These are phyloP conservation scores for Hylodesmum podocarpum DNA, from an alignment of 306 rosid genomes.

Conservation along the genomic window DNA sequence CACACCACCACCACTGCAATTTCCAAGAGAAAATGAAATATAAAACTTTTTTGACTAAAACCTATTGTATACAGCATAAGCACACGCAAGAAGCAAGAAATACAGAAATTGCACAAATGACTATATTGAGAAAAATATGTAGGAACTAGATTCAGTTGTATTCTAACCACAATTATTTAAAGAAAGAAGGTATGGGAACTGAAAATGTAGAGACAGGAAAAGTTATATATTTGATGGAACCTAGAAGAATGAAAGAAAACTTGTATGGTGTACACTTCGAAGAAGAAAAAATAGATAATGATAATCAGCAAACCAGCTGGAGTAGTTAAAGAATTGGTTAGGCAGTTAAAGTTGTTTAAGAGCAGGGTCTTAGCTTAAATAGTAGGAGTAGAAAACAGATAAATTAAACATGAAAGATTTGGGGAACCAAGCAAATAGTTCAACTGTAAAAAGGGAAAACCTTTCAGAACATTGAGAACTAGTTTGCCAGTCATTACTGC, in stretches of 20 bases:
- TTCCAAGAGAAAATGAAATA: conserved; percentile 17
- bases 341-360: neutral
- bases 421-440: neutral
- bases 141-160: neutral
- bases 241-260: neutral
- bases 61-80: conserved; percentile 12
- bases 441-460: neutral
- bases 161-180: neutral
- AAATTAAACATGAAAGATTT: neutral
- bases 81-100: conserved; percentile 12
- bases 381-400: neutral
- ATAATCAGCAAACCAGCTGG: neutral
- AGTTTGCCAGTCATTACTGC: neutral
- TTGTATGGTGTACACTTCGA: neutral
- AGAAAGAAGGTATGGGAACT: neutral
- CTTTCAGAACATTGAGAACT: neutral
- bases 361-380: neutral
- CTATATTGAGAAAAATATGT: neutral
- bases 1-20: conserved; percentile 83
- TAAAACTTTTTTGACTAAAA: neutral
- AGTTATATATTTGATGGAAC: neutral
- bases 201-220: neutral
- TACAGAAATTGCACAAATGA: neutral
- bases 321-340: neutral
- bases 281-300: neutral